Conservation (phyloP, 768 basidiomycete species). For the Dentipellis fragilis region DNA sequence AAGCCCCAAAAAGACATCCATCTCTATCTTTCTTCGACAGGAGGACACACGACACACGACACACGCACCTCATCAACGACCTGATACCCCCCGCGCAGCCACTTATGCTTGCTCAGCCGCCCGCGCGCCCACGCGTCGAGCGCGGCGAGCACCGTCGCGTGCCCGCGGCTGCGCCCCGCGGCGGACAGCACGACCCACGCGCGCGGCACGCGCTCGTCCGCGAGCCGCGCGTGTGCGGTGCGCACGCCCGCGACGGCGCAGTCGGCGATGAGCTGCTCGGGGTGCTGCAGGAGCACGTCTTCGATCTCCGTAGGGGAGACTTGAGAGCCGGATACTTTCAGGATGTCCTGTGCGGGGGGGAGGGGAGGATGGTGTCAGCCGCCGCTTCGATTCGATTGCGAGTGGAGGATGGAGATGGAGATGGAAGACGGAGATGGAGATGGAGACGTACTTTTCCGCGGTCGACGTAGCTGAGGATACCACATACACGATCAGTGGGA, state of each 20-base stretch:
- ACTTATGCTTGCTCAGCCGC: slow-evolving; percentile 67
- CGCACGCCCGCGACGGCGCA: slow-evolving; percentile 65
- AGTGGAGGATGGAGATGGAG: not conserved
- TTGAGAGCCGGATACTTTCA: slow-evolving; percentile 73
- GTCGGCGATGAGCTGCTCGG: slow-evolving; percentile 51
- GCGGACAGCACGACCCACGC: slow-evolving; percentile 70
- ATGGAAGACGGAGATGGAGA: not conserved
- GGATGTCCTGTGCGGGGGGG: slow-evolving; percentile 42
- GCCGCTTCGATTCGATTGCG: not conserved
- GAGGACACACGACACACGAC: not conserved
- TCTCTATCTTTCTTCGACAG: too few species aligned
- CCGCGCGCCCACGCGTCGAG: slow-evolving; percentile 54
- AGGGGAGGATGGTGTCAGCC: not conserved
- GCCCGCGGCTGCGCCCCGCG: slow-evolving; percentile 41
- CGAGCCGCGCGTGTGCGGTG: slow-evolving; percentile 46
- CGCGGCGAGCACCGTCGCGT: slow-evolving; percentile 26
- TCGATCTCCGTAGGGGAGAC: slow-evolving; percentile 80
- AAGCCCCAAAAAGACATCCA: not conserved
- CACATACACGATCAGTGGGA: not conserved
- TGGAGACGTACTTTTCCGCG: slow-evolving; percentile 62
- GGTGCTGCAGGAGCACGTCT: slow-evolving; percentile 49
- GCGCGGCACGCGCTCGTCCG: slow-evolving; percentile 65
- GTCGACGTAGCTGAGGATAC: slow-evolving; percentile 52
- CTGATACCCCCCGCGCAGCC: slow-evolving; percentile 65
- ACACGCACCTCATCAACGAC: slow-evolving; percentile 44